Percentiles rank a stretch among this genome's conserved stretches.
phyloP scores from a whole-genome alignment of 2,329 filamentous ascomycete genomes.

The Pseudogymnoascus sp. region DNA sequence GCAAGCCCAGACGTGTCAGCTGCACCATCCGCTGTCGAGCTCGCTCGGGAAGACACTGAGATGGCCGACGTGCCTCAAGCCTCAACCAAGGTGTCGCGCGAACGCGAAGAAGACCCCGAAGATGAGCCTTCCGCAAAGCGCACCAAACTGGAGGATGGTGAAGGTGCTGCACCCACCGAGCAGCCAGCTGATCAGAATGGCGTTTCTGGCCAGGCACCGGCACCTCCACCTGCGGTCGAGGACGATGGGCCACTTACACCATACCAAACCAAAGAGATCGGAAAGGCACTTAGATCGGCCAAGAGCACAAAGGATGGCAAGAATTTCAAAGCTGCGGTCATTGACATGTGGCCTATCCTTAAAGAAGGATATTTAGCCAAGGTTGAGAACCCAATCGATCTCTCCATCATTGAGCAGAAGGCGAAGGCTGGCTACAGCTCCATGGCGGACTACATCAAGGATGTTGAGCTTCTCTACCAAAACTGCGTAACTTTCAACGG shows the following conservation, averaged over 20 bases:
- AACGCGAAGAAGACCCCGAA: slow-evolving; percentile 66
- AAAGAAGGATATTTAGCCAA: slow-evolving; percentile 64
- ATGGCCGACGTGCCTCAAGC: slow-evolving; percentile 31
- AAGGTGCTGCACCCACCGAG: slow-evolving; percentile 21
- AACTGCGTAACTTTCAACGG: slow-evolving; percentile 85
- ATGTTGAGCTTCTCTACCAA: slow-evolving; percentile 68
- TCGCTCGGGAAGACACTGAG: slow-evolving; percentile 21
- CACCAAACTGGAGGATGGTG: slow-evolving; percentile 59
- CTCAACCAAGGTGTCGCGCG: slow-evolving; percentile 56
- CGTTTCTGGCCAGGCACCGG: slow-evolving; percentile 1
- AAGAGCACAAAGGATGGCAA: slow-evolving; percentile 80
- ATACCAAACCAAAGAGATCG: slow-evolving; percentile 53
- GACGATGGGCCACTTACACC: slow-evolving; percentile 39
- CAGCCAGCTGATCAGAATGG: slow-evolving; percentile 25
- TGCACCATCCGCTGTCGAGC: not conserved
- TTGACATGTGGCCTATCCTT: slow-evolving; percentile 65
- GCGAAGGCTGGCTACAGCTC: slow-evolving; percentile 57
- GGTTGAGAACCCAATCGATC: slow-evolving; percentile 74
- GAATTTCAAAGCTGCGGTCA: slow-evolving; percentile 71
- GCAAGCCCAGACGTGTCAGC: not conserved
- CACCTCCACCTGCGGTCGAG: slow-evolving; percentile 1
- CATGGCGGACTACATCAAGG: slow-evolving; percentile 64
- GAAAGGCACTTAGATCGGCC: slow-evolving; percentile 61
- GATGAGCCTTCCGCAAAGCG: slow-evolving; percentile 70
- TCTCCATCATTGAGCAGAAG: slow-evolving; percentile 73